Percentiles rank a stretch among this genome's conserved stretches.
phyloP scores from a whole-genome alignment of 2,329 filamentous ascomycete genomes.

The Pestalotiopsis sp. region DNA sequence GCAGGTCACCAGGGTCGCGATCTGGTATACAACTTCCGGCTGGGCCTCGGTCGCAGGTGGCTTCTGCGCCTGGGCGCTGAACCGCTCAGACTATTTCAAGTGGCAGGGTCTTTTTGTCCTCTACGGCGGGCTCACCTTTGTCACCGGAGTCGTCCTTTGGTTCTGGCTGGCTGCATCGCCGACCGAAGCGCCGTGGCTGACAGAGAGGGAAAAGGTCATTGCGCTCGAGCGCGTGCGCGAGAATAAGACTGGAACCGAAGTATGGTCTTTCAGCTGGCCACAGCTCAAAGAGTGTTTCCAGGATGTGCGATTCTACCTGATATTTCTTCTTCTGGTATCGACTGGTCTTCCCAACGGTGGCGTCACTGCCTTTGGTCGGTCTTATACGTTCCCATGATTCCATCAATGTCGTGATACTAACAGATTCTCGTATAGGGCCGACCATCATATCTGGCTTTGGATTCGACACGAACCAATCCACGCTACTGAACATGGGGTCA shows the following conservation, averaged over 20 bases:
- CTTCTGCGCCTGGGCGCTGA: slow-evolving; percentile 1
- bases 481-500: slow-evolving; percentile 1
- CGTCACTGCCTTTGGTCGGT: background rate
- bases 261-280: background rate
- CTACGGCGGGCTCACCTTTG: background rate
- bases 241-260: slow-evolving; percentile 2
- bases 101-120: slow-evolving; percentile 2
- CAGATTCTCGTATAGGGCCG: background rate
- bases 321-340: background rate
- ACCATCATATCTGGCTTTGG: background rate
- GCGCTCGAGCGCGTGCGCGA: slow-evolving; percentile 2
- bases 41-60: background rate
- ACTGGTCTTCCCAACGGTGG: background rate
- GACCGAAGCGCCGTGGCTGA: slow-evolving; percentile 3
- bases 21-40: slow-evolving; percentile 11
- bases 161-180: background rate
- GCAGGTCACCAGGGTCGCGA: slow-evolving; percentile 66
- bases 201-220: slow-evolving; percentile 1
- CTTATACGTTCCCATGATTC: background rate
- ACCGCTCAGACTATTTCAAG: background rate
- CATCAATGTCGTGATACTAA: background rate
- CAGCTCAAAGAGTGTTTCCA: slow-evolving; percentile 2
- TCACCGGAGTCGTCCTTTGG: background rate
- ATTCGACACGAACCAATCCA: background rate
- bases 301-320: slow-evolving; percentile 1